Percentiles rank a stretch among this genome's conserved stretches.
phyloP scores from a whole-genome alignment of 805 yeast species.

The Candida nitratophila region DNA sequence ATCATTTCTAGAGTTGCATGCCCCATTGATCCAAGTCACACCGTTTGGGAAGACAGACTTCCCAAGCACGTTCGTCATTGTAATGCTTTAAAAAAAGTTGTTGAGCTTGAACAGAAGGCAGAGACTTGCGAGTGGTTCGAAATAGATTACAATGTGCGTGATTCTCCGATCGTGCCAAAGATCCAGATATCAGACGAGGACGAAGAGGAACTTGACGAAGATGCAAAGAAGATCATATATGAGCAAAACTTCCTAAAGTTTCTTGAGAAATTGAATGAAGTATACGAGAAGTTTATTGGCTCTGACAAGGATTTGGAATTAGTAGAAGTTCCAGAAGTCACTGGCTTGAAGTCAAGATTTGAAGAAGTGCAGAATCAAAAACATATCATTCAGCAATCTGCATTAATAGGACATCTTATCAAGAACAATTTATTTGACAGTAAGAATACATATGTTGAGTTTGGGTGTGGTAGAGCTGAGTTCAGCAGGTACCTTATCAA shows the following conservation, averaged over 20 bases:
- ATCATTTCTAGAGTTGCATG: slow-evolving; percentile 52
- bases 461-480: slow-evolving; percentile 91
- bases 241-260: slow-evolving; percentile 12
- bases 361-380: slow-evolving; percentile 51
- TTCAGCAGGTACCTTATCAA: slow-evolving; percentile 55
- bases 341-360: slow-evolving; percentile 37
- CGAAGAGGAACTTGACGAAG: slow-evolving; percentile 5
- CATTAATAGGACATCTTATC: slow-evolving; percentile 64
- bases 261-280: not conserved
- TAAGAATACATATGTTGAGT: slow-evolving; percentile 49
- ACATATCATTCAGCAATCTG: slow-evolving; percentile 79
- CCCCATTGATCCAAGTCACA: slow-evolving; percentile 70
- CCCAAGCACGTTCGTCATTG: slow-evolving; percentile 56
- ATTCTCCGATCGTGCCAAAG: not conserved
- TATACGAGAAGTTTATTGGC: slow-evolving; percentile 9
- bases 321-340: not conserved
- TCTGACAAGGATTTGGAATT: not conserved
- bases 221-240: no score
- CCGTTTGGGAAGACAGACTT: slow-evolving; percentile 57
- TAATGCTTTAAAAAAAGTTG: slow-evolving; percentile 31
- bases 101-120: slow-evolving; percentile 27
- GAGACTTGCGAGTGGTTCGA: slow-evolving; percentile 36
- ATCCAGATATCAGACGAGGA: no score
- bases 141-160: slow-evolving; percentile 36
- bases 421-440: slow-evolving; percentile 30